These are phyloP conservation scores for Diaporthe amygdali DNA, from an alignment of 2,329 filamentous ascomycete species.

Conservation along the genomic window DNA sequence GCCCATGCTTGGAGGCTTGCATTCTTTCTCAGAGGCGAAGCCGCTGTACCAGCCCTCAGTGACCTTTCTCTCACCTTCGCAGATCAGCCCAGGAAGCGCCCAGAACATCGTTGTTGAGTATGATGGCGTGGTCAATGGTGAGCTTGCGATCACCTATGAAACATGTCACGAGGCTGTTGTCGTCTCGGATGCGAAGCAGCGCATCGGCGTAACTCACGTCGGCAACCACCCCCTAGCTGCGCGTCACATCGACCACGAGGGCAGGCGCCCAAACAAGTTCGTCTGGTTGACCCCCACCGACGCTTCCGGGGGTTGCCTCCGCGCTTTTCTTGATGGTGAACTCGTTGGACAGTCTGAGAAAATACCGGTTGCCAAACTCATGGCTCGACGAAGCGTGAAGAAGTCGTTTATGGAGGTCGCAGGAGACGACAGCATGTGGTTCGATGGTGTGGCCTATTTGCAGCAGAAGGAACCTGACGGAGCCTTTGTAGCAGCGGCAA, in stretches of 20 bases:
- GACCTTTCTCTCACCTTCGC: background rate
- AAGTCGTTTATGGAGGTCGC: background rate
- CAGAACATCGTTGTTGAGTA: background rate
- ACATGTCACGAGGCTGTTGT: background rate
- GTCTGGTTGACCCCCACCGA: background rate
- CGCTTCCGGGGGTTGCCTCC: background rate
- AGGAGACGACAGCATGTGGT: constrained; percentile 42
- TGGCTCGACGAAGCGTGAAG: background rate
- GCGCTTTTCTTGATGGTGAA: background rate
- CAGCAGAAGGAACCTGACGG: constrained; percentile 32
- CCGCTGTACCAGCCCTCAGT: background rate
- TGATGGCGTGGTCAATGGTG: background rate
- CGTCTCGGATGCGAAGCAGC: background rate
- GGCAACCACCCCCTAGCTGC: background rate
- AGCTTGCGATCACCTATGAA: background rate
- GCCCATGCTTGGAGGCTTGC: background rate
- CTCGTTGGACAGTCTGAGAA: background rate
- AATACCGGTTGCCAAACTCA: background rate
- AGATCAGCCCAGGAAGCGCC: background rate
- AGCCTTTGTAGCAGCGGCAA: constrained; percentile 33
- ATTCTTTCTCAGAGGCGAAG: background rate
- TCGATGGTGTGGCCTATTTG: constrained; percentile 43
- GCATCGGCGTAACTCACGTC: background rate
- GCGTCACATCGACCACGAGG: background rate
- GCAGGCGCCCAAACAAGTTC: background rate